Evolutionary conservation across 139 green algal genomes (phyloP), one percentile per base, ranked within the genome.

Genomic region (Chlorella sp.): DNA sequence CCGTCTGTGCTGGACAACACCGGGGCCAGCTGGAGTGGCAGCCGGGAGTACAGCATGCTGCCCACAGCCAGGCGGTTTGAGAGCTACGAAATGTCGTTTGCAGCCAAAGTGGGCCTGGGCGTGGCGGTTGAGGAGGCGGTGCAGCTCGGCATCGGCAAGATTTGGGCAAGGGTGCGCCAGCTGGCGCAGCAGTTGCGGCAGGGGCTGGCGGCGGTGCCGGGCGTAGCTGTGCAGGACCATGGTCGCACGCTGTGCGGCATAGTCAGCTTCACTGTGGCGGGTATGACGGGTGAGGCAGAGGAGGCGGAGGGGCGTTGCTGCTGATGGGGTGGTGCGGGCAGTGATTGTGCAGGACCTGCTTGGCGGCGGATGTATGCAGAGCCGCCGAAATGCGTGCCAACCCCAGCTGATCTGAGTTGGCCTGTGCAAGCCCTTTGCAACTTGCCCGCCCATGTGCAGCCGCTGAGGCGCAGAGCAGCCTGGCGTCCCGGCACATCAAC

Each of bases 81-180:
- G 80, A 46, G 84, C 41, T 96, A 95, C 68, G 93, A 96, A 69
- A 88, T 93, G 54, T 92, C 65, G 80, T 93, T 92, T 78, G 91
- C 93, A 40, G 90, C 88, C 41, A 92, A 93, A 85, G 92, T 93
- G 77, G 22, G 90, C 24, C 83, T 96, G 54, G 93, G 92, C 0
- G 85, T 93, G 9, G 93, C 93, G 22, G 91, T 92, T 22, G 74
- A 92, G 26, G 87, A 94, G 30, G 86, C 82, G 0, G 30, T 92
- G 20, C 62, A 92, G 6, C 36, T 94, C 58, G 91, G 89, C 36
- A 73, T 93, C 28, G 46, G 89, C 1, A 68, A 32, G 22, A 92
- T 92, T 26, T 93, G 89, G 85, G 26, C 81, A 46, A 84, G 91
- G 38, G 90, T 94, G 3, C 81, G 86, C 36, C 5, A 44, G 32